Conservation (phyloP, 257 asterid genomes). For the Nicotiana undulata region DNA sequence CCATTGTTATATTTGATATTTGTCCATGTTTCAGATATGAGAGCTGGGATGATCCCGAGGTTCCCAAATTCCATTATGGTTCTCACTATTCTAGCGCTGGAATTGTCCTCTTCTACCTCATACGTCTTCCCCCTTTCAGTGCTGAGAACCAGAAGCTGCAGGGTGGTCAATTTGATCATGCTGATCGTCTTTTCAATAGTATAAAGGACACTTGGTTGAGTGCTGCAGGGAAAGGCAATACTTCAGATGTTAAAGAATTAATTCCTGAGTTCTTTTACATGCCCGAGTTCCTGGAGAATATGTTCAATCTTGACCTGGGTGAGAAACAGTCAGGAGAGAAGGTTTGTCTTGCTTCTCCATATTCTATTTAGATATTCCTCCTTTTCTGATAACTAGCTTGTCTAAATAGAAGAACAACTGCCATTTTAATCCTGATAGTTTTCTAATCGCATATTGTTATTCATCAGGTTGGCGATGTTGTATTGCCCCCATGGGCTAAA, state of each 20-base stretch:
- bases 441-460: slow-evolving; percentile 21
- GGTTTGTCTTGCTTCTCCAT: slow-evolving; percentile 39
- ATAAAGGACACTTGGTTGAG: slow-evolving; percentile 90
- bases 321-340: slow-evolving; percentile 99
- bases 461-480: slow-evolving; percentile 81
- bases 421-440: not conserved
- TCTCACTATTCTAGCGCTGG: slow-evolving; percentile 99
- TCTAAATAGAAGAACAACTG: not conserved
- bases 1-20: slow-evolving; percentile 11
- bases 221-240: slow-evolving; percentile 98
- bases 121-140: slow-evolving; percentile 95
- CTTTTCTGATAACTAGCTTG: not conserved
- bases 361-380: not conserved
- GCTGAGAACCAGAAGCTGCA: slow-evolving; percentile 87
- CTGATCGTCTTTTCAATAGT: slow-evolving; percentile 96
- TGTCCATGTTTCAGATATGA: slow-evolving; percentile 48
- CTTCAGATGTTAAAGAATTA: slow-evolving; percentile 97
- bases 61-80: slow-evolving; percentile 98
- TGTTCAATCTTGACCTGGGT: slow-evolving; percentile 89
- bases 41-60: slow-evolving; percentile 99
- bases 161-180: slow-evolving; percentile 99
- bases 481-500: slow-evolving; percentile 95
- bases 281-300: slow-evolving; percentile 92
- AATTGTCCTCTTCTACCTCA: slow-evolving; percentile 92
- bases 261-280: slow-evolving; percentile 95